Conservation (phyloP, 2,329 filamentous ascomycete species). For the Orbilia javanica region DNA sequence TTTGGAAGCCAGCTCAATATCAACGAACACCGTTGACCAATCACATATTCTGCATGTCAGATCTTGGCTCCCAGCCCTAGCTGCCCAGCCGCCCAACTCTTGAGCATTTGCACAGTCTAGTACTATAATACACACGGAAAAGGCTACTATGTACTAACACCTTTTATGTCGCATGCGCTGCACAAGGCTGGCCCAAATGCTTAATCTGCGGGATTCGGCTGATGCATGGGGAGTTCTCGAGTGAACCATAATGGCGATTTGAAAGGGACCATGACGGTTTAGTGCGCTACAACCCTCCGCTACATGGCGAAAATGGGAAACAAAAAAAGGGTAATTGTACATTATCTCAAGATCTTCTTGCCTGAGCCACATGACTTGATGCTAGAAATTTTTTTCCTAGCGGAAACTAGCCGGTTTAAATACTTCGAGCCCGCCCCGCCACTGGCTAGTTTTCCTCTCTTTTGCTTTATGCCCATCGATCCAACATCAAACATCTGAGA, state of each 20-base stretch:
- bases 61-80: conserved; percentile 34
- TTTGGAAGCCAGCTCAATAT: neutral
- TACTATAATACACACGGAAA: conserved; percentile 30
- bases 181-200: conserved; percentile 26
- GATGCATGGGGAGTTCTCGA: too few relatives aligned
- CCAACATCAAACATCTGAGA: neutral
- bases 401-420: conserved; percentile 42
- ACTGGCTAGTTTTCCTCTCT: too few relatives aligned
- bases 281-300: conserved; percentile 10
- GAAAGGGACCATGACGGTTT: conserved; percentile 4
- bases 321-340: conserved; percentile 15
- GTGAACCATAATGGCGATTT: too few relatives aligned
- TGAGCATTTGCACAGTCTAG: neutral
- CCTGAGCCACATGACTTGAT: conserved; percentile 23
- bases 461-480: neutral
- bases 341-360: conserved; percentile 30
- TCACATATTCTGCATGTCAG: conserved; percentile 43
- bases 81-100: neutral
- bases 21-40: neutral
- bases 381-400: neutral
- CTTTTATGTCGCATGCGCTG: neutral
- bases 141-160: conserved; percentile 22
- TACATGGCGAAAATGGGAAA: conserved; percentile 6
- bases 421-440: conserved; percentile 17
- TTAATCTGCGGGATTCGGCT: conserved; percentile 40